A percentile compares a stretch with the other conserved stretches of the same genome.
Conservation (phyloP, 2,329 filamentous ascomycete genomes). For the Fusarium foetens region DNA sequence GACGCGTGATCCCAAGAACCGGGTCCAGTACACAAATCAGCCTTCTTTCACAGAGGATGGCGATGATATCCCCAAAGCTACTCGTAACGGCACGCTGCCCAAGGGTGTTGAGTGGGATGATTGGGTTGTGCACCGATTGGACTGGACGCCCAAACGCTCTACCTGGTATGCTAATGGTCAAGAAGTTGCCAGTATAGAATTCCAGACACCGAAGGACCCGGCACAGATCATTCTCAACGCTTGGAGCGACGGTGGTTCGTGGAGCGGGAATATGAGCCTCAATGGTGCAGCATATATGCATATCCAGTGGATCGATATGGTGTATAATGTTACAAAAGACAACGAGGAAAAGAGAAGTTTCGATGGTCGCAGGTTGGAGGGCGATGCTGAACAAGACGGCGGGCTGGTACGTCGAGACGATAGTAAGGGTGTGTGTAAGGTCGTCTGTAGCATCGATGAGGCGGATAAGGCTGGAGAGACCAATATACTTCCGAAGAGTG, state of each 20-base stretch:
- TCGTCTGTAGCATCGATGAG: conserved; percentile 50
- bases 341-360: conserved; percentile 20
- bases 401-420: conserved; percentile 49
- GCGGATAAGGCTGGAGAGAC: conserved; percentile 42
- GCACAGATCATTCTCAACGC: conserved; percentile 67
- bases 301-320: conserved; percentile 71
- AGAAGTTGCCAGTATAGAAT: conserved; percentile 62
- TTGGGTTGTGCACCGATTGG: conserved; percentile 69
- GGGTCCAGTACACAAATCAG: conserved; percentile 69
- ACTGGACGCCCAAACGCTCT: conserved; percentile 65
- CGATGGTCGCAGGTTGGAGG: not conserved
- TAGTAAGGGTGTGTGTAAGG: conserved; percentile 34
- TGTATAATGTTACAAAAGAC: conserved; percentile 58
- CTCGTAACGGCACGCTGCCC: conserved; percentile 59
- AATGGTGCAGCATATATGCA: conserved; percentile 63
- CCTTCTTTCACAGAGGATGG: conserved; percentile 60
- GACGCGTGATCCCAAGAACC: conserved; percentile 56
- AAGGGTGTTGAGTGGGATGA: conserved; percentile 58
- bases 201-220: conserved; percentile 64
- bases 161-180: conserved; percentile 66
- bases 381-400: conserved; percentile 39
- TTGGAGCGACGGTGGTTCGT: conserved; percentile 69
- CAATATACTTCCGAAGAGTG: conserved; percentile 42
- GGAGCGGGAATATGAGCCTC: conserved; percentile 68
- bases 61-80: conserved; percentile 58